A percentile compares a stretch with the other conserved stretches of the same genome.
Evolutionary conservation across 2,329 filamentous ascomycete genomes (phyloP).

Genomic region (Botrytis tulipae): DNA sequence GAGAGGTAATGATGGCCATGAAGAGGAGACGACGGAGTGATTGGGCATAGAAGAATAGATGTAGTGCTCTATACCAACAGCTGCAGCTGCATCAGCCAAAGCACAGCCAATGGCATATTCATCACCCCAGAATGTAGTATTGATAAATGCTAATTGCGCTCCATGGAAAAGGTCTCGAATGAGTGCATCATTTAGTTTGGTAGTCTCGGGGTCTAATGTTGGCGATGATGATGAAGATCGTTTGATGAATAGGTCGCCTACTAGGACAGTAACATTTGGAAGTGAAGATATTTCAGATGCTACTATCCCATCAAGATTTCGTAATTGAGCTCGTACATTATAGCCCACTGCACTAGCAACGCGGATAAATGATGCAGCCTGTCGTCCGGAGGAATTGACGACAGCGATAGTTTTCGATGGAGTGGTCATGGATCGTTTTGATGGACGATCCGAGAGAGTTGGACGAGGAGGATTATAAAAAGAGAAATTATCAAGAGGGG

Average conservation of each 20-base stretch:
- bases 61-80: slow-evolving; percentile 81
- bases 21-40: slow-evolving; percentile 67
- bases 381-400: slow-evolving; percentile 93
- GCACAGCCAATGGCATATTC: slow-evolving; percentile 87
- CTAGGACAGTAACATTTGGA: slow-evolving; percentile 68
- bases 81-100: slow-evolving; percentile 85
- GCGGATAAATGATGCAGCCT: slow-evolving; percentile 91
- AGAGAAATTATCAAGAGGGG: slow-evolving; percentile 23
- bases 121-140: slow-evolving; percentile 95
- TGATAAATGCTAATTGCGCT: slow-evolving; percentile 90
- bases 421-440: slow-evolving; percentile 38
- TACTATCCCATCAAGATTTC: slow-evolving; percentile 82
- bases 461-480: slow-evolving; percentile 23
- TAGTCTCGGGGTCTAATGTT: slow-evolving; percentile 62
- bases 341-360: slow-evolving; percentile 93
- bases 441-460: slow-evolving; percentile 29
- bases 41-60: slow-evolving; percentile 98
- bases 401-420: slow-evolving; percentile 69
- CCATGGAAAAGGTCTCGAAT: slow-evolving; percentile 78
- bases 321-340: slow-evolving; percentile 86
- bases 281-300: slow-evolving; percentile 81
- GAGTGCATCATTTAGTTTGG: slow-evolving; percentile 69
- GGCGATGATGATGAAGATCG: slow-evolving; percentile 43
- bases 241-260: slow-evolving; percentile 59
- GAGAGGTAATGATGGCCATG: slow-evolving; percentile 80